Conservation (phyloP, 2,329 filamentous ascomycete species). For the Neurospora crassa region DNA sequence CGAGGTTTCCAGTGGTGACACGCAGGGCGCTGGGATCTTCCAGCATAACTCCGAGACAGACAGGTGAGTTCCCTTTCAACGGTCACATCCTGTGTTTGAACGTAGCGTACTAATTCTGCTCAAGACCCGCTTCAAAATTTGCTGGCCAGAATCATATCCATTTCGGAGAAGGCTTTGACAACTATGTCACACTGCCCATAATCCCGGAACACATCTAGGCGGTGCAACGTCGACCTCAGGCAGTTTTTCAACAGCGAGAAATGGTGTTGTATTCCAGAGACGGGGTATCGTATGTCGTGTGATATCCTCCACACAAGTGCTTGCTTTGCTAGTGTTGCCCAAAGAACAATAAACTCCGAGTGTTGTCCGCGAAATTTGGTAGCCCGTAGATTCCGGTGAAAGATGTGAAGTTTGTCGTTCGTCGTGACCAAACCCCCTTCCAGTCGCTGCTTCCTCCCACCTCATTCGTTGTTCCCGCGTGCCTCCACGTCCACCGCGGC, state of each 20-base stretch:
- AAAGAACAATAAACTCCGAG: not conserved
- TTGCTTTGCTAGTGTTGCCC: not conserved
- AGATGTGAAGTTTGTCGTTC: not conserved
- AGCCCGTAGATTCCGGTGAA: not conserved
- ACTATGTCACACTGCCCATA: slow-evolving; percentile 43
- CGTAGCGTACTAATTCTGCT: not conserved
- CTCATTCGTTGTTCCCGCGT: not conserved
- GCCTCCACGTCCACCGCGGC: not conserved
- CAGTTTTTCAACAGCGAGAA: not conserved
- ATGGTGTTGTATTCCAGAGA: not conserved
- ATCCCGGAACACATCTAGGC: slow-evolving; percentile 27
- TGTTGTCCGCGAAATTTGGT: not conserved
- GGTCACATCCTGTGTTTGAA: not conserved
- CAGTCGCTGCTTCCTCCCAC: not conserved
- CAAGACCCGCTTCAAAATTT: slow-evolving; percentile 34
- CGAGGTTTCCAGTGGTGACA: slow-evolving; percentile 47
- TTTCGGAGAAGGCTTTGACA: slow-evolving; percentile 37
- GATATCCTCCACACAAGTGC: not conserved
- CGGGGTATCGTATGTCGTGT: not conserved
- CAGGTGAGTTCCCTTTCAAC: slow-evolving; percentile 12
- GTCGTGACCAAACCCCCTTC: not conserved
- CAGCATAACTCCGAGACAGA: slow-evolving; percentile 40
- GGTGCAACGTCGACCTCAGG: not conserved
- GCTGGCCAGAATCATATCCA: slow-evolving; percentile 48
- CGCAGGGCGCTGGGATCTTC: slow-evolving; percentile 50